Evolutionary conservation across 225 moss, liverwort and hornwort genomes (phyloP).

Genomic region (Takakia lepidozioides): DNA sequence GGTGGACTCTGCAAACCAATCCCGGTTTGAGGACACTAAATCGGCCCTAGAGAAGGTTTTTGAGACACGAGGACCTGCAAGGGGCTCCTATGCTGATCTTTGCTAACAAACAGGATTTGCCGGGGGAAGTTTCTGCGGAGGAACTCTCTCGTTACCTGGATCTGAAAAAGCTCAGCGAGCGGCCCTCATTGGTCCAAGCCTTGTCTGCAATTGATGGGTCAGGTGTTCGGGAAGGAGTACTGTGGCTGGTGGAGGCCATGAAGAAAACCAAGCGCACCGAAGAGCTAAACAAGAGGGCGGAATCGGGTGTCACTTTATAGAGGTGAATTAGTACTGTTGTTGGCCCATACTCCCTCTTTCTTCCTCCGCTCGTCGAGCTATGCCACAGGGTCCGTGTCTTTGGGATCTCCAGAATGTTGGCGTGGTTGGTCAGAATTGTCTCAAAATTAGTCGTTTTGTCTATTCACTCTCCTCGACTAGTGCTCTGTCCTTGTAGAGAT

Average conservation of each 20-base stretch:
- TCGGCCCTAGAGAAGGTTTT: constrained; percentile 87
- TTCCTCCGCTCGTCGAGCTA: no score
- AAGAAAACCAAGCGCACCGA: constrained; percentile 76
- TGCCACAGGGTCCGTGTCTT: no score
- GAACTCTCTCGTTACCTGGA: constrained; percentile 65
- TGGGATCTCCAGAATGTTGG: no score
- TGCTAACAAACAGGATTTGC: constrained; percentile 92
- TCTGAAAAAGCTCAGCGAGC: constrained; percentile 52
- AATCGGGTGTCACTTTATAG: constrained; percentile 68
- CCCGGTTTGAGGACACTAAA: constrained; percentile 83
- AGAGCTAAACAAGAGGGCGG: constrained; percentile 76
- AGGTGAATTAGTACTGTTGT: no score
- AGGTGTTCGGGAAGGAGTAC: constrained; percentile 81
- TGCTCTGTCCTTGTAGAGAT: no score
- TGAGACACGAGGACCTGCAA: constrained; percentile 84
- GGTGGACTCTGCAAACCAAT: constrained; percentile 75
- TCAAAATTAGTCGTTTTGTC: no score
- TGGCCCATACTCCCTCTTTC: no score
- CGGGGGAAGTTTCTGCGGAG: constrained; percentile 70
- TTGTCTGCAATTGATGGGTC: constrained; percentile 92
- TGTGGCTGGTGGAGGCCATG: constrained; percentile 97
- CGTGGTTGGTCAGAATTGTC: no score
- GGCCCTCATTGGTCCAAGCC: constrained; percentile 66
- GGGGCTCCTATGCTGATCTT: constrained; percentile 90
- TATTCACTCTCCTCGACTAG: no score